Base-by-base conservation (phyloP, 495 filamentous ascomycete genomes). In the Penicillium subrubescens region DNA sequence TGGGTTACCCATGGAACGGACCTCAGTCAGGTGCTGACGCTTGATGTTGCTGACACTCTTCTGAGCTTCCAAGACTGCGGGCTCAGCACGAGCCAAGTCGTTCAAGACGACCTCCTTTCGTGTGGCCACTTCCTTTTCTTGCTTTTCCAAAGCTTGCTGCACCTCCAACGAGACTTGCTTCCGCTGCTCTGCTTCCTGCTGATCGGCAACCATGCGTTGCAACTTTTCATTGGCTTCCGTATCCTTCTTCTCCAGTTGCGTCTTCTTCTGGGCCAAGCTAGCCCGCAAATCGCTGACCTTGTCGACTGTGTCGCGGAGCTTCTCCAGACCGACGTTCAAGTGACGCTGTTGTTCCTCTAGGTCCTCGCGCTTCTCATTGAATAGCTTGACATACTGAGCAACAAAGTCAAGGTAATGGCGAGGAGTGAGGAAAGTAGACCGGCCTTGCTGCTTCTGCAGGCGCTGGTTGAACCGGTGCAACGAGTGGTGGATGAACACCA, bases 401-500 rank as follows among this genome's bases (percentile, higher is more conserved):
- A 98, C 95, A 71, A 99, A 99, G 74, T 99, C 95, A 51, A 99
- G 83, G 79, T 97, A 99, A 77, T 99, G 95, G 43, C 95, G 87
- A 31, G 95, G 95, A 27, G 96, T 99, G 59, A 98, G 90, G 79
- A 89, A 98, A 2, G 96, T 97, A 17, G 88, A 84, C 78, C 88
- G 91, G 70, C 89, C 90, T 79, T 97, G 95, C 73, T 97, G 94
- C 71, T 93, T 96, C 55, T 89, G 87, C 48, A 98, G 84, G 65
- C 92, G 95, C 61, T 82, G 79, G 71, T 98, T 99, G 86, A 97
- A 94, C 8, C 84, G 84, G 60, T 93, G 92, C 50, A 99, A 77
- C 8, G 95, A 97, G 77, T 97, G 90, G 73, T 99, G 95, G 53
- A 98, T 93, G 76, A 96, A 96, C 15, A 99, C 96, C 95, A 99